phyloP scores from a whole-genome alignment of 441 rosid genomes.

The Jatropha podagrica region DNA sequence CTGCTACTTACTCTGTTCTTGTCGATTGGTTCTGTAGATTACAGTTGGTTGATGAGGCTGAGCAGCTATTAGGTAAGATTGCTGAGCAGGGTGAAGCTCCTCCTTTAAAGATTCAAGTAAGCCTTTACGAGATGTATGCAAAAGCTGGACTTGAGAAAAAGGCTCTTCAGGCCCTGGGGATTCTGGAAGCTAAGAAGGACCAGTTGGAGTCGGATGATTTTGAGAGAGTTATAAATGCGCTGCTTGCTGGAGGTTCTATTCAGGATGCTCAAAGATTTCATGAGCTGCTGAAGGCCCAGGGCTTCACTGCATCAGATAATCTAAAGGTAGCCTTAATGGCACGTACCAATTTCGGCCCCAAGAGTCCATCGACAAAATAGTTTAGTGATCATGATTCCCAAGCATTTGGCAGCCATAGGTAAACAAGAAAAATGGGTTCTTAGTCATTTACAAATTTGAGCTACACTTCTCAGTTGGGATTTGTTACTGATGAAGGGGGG shows the following conservation, averaged over 20 bases:
- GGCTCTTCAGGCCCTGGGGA: slow-evolving; percentile 74
- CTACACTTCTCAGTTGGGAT: slow-evolving; percentile 2
- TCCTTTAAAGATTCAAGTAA: slow-evolving; percentile 58
- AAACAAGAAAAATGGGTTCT: slow-evolving; percentile 5
- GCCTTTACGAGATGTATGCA: slow-evolving; percentile 81
- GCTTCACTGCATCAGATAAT: slow-evolving; percentile 41
- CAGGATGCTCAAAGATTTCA: slow-evolving; percentile 60
- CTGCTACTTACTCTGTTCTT: slow-evolving; percentile 61
- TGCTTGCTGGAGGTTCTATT: slow-evolving; percentile 56
- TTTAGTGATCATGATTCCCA: not conserved
- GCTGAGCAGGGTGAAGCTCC: slow-evolving; percentile 74
- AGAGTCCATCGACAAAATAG: slow-evolving; percentile 24
- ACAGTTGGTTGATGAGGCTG: slow-evolving; percentile 75
- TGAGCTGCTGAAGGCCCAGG: slow-evolving; percentile 55
- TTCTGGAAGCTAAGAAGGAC: slow-evolving; percentile 68
- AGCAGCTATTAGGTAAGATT: slow-evolving; percentile 65
- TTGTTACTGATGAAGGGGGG: slow-evolving; percentile 10
- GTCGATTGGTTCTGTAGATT: slow-evolving; percentile 73
- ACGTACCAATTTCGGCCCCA: slow-evolving; percentile 21
- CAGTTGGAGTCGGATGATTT: slow-evolving; percentile 55
- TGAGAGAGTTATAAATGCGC: slow-evolving; percentile 55
- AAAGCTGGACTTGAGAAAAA: slow-evolving; percentile 63
- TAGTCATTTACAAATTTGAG: not conserved
- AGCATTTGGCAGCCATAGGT: slow-evolving; percentile 13
- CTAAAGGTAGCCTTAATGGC: slow-evolving; percentile 32